Evolutionary conservation across 1,284 basidiomycete species (phyloP).

Genomic region (Vanrija sp.): DNA sequence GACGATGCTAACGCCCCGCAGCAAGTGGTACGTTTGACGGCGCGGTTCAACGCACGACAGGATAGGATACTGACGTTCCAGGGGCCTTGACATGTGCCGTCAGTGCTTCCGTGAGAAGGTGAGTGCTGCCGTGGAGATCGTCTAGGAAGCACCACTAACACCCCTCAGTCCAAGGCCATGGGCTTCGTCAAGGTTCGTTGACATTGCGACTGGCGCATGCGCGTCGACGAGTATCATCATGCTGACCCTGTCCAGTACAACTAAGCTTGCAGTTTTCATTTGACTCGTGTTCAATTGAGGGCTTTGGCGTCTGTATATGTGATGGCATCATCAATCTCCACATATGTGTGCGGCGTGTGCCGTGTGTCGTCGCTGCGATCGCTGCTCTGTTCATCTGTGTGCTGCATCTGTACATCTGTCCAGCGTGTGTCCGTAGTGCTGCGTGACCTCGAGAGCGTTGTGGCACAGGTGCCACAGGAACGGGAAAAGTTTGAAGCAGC

Average conservation of each 20-base stretch:
- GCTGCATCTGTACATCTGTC: too few relatives aligned
- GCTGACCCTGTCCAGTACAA: constrained; percentile 26
- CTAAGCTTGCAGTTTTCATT: constrained; percentile 21
- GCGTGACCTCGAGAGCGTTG: too few relatives aligned
- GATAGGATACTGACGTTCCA: constrained; percentile 8
- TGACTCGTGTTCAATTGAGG: constrained; percentile 9
- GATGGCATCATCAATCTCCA: constrained; percentile 10
- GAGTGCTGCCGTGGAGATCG: too few relatives aligned
- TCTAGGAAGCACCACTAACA: too few relatives aligned
- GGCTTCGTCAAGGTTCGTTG: constrained; percentile 86
- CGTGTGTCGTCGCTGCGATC: too few relatives aligned
- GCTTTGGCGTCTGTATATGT: constrained; percentile 18
- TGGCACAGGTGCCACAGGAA: too few relatives aligned
- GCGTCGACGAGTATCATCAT: background rate
- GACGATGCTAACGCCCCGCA: constrained; percentile 2
- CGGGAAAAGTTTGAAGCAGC: too few relatives aligned
- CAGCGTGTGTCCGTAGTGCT: too few relatives aligned
- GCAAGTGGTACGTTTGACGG: constrained; percentile 30
- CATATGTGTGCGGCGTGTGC: background rate
- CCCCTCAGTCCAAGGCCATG: constrained; percentile 62
- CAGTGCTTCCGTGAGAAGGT: constrained; percentile 94
- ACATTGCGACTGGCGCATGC: background rate
- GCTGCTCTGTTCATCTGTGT: too few relatives aligned
- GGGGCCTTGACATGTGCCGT: constrained; percentile 89
- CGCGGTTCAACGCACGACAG: background rate